A percentile compares a stretch with the other conserved stretches of the same genome.
These are phyloP conservation scores for Pelargonium cotyledonis DNA, from an alignment of 441 rosid genomes.

Conservation along the genomic window DNA sequence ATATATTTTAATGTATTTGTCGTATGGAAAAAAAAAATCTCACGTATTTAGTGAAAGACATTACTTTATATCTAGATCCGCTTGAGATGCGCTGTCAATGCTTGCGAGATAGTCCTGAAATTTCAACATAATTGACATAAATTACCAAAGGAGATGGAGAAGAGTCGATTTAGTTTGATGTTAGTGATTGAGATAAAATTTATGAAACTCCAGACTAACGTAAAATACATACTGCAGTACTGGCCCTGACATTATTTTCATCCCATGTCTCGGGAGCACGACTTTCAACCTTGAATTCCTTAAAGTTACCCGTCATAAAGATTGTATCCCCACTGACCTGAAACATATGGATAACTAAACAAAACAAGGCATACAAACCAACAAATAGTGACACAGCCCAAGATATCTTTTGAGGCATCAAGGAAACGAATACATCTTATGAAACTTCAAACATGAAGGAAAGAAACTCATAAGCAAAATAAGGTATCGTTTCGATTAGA, in stretches of 20 bases:
- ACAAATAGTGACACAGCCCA: too few relatives aligned
- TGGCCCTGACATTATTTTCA: constrained; percentile 70
- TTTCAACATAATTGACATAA: neutral
- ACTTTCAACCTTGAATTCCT: constrained; percentile 77
- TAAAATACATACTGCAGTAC: constrained; percentile 51
- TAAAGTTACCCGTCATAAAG: constrained; percentile 81
- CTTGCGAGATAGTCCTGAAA: constrained; percentile 86
- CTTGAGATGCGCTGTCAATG: constrained; percentile 55
- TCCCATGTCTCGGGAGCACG: constrained; percentile 62
- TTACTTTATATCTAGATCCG: constrained; percentile 65
- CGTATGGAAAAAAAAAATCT: too few relatives aligned
- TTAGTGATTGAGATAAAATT: constrained; percentile 11
- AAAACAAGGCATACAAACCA: constrained; percentile 3
- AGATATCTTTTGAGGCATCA: neutral
- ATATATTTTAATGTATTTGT: too few relatives aligned
- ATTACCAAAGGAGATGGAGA: neutral
- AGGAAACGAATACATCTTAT: neutral
- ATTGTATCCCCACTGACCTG: constrained; percentile 94
- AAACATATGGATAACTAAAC: constrained; percentile 15
- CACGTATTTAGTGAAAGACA: too few relatives aligned
- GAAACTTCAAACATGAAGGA: neutral
- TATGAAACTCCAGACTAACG: constrained; percentile 11
- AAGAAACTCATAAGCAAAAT: neutral
- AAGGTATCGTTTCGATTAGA: too few relatives aligned
- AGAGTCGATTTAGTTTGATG: neutral